Percentiles rank a stretch among this genome's conserved stretches.
These are phyloP conservation scores for Auriscalpium orientale DNA, from an alignment of 768 basidiomycete genomes.

Conservation along the genomic window DNA sequence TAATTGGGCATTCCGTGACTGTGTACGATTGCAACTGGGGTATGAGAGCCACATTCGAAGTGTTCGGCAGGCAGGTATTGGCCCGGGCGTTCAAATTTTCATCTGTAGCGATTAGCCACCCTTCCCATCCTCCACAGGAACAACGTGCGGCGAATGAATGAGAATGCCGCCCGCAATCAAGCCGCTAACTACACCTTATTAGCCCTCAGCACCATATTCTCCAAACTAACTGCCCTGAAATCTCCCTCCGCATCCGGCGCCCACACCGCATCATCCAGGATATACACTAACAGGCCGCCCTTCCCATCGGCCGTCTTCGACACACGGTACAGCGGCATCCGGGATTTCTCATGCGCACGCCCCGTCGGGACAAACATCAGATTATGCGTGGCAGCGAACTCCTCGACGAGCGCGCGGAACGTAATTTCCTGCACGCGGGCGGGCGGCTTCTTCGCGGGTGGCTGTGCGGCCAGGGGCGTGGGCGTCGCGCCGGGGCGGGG, in stretches of 20 bases:
- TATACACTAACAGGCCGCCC: conserved; percentile 83
- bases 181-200: conserved; percentile 4
- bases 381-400: conserved; percentile 77
- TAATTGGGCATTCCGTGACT: no score
- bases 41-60: no score
- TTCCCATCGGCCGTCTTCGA: conserved; percentile 73
- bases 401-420: conserved; percentile 90
- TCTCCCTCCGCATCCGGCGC: conserved; percentile 55
- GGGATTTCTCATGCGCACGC: conserved; percentile 71
- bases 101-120: no score
- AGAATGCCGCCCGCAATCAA: no score
- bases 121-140: no score
- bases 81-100: no score
- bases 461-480: conserved; percentile 24
- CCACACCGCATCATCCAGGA: conserved; percentile 93
- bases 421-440: conserved; percentile 74
- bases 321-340: conserved; percentile 86
- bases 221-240: conserved; percentile 73
- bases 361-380: conserved; percentile 87
- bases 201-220: conserved; percentile 79
- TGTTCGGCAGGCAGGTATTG: no score
- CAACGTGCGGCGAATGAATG: no score
- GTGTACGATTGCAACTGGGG: no score
- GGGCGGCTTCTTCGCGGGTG: conserved; percentile 32
- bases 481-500: conserved; percentile 29